Conservation (phyloP, 2,329 filamentous ascomycete genomes). For the Tolypocladium sp. region DNA sequence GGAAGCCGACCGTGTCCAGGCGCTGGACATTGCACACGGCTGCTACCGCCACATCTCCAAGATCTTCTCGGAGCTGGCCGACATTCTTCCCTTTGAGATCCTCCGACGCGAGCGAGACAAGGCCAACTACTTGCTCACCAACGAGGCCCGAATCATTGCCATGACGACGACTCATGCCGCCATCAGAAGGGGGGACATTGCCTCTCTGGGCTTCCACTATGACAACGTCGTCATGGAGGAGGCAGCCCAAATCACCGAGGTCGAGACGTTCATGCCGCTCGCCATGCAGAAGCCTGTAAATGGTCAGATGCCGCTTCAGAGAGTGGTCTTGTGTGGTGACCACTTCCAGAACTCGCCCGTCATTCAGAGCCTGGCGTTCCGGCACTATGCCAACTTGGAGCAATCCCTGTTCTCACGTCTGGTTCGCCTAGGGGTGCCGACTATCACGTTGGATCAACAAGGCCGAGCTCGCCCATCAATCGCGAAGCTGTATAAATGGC, state of each 20-base stretch:
- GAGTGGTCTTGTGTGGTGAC: conserved; percentile 88
- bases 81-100: conserved; percentile 93
- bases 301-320: conserved; percentile 67
- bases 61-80: conserved; percentile 85
- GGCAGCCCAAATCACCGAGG: conserved; percentile 93
- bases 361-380: conserved; percentile 87
- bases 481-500: conserved; percentile 86
- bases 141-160: conserved; percentile 92
- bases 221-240: conserved; percentile 99
- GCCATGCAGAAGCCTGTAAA: conserved; percentile 77
- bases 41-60: conserved; percentile 84
- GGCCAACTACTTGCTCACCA: conserved; percentile 89
- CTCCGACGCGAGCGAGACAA: conserved; percentile 82
- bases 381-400: conserved; percentile 90
- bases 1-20: conserved; percentile 53
- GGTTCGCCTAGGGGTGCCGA: conserved; percentile 84
- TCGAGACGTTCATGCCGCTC: conserved; percentile 91
- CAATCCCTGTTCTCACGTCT: conserved; percentile 91
- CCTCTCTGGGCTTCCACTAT: conserved; percentile 87
- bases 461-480: conserved; percentile 83
- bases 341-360: conserved; percentile 96
- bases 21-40: conserved; percentile 69
- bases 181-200: conserved; percentile 86
- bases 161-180: conserved; percentile 99
- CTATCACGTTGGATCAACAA: conserved; percentile 84